Conservation (phyloP, 1,284 basidiomycete species). For the Ceratobasidium sp. region DNA sequence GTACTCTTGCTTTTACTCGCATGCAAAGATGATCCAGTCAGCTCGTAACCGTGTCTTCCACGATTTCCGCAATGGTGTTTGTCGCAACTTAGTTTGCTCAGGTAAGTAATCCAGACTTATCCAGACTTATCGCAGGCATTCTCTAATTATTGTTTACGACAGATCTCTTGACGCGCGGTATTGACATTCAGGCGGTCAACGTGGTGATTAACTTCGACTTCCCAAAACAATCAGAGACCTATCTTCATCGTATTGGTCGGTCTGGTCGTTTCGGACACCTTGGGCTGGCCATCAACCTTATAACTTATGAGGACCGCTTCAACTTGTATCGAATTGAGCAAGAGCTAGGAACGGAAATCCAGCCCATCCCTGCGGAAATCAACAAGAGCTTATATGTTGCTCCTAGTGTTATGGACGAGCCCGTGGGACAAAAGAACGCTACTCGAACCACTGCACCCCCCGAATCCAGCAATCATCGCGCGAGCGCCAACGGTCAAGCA, state of each 20-base stretch:
- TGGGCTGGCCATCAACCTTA: conserved; percentile 95
- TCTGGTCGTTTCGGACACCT: conserved; percentile 97
- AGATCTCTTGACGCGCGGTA: conserved; percentile 97
- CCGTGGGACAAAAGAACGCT: conserved; percentile 28
- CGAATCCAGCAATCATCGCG: not conserved
- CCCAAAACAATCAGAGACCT: conserved; percentile 98
- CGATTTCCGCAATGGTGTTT: conserved; percentile 98
- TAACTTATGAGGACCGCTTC: conserved; percentile 97
- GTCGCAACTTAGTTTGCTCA: conserved; percentile 96
- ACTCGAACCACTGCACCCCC: conserved; percentile 8
- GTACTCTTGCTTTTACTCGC: conserved; percentile 99
- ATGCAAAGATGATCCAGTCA: conserved; percentile 98
- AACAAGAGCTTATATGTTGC: conserved; percentile 95
- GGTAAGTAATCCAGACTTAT: conserved; percentile 56
- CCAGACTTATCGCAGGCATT: not conserved
- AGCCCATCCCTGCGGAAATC: conserved; percentile 91
- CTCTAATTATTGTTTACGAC: conserved; percentile 51
- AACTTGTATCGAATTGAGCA: conserved; percentile 98
- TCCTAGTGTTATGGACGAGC: conserved; percentile 43
- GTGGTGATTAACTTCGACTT: conserved; percentile 99
- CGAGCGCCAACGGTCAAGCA: conserved; percentile 33
- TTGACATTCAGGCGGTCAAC: conserved; percentile 99
- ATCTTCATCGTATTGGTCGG: conserved; percentile 97
- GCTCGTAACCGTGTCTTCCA: conserved; percentile 99
- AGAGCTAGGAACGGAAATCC: conserved; percentile 97